Evolutionary conservation across 208 protist species (phyloP).

Genomic region (Acanthamoeba castellanii): DNA sequence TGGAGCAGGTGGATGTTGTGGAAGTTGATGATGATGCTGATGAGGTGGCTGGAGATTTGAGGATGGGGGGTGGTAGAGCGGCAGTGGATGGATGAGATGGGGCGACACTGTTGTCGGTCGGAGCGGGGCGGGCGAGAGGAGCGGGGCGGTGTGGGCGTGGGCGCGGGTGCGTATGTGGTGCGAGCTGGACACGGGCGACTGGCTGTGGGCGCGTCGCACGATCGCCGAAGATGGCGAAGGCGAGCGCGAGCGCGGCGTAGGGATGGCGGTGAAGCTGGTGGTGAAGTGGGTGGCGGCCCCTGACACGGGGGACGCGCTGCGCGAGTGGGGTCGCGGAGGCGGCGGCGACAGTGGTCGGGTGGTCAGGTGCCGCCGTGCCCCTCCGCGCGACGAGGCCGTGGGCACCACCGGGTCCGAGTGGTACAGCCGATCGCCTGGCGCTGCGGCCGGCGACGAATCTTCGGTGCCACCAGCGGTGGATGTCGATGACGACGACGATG

Average conservation of each 20-base stretch:
- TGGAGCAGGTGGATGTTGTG: no score
- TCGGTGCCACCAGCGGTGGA: background rate
- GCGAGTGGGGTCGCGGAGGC: background rate
- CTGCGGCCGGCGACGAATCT: background rate
- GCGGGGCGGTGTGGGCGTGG: background rate
- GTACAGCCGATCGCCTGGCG: background rate
- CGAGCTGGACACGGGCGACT: slow-evolving; percentile 1
- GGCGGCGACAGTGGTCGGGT: background rate
- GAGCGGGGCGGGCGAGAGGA: background rate
- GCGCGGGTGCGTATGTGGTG: background rate
- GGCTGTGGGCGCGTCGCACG: background rate
- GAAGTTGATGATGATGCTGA: background rate
- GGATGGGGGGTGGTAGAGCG: background rate
- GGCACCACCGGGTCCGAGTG: slow-evolving; percentile 45
- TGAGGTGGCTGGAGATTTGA: background rate
- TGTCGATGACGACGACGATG: background rate
- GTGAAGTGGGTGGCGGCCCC: background rate
- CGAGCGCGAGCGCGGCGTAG: background rate
- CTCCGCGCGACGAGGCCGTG: background rate
- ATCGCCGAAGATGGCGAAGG: background rate
- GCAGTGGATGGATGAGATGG: background rate
- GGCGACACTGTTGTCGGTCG: background rate
- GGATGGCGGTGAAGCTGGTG: background rate
- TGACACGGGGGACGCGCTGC: background rate
- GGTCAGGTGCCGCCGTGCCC: background rate